Evolutionary conservation across 2,329 filamentous ascomycete species (phyloP), one percentile per base, ranked within the genome.

Genomic region (Calonectria henricotiae): DNA sequence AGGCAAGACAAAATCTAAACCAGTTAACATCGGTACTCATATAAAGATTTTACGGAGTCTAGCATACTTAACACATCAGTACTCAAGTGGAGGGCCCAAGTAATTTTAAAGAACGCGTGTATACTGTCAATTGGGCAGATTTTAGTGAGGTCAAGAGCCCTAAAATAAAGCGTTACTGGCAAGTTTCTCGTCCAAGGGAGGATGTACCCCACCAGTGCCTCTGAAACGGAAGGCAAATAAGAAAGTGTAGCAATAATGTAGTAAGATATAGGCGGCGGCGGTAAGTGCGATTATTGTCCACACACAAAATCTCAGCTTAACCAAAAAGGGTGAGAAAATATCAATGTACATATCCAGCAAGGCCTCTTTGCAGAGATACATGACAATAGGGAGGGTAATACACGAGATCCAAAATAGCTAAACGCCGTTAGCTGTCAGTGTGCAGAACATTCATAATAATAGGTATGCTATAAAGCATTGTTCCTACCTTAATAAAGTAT

Each of bases 381-480:
- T 15, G 8, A 27, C 20, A 13, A 27, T 15, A 3, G 27, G 9
- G 7, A 35, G 20, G 13, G 47, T 32, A 11, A 35, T 11, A 6
- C 35, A 35, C 8, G 47, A 54, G 4, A 35, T 8, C 47, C 47
- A 35, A 11, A 54, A 32, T 12, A 54, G 11, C 47, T 54, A 35
- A 5, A 32, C 8, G 9, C 13, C 2, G 30, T 54, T 27, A 54
- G 25, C 9, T n/a, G 4, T 20, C 27, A 12, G 11, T n/a, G 9
- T 0, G 1, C n/a, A 20, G 2, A n/a, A 1, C 7, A 43, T n/a
- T 17, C 30, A 35, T n/a, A 17, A 17, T 12, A 3, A 11, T 5
- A 3, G 1, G n/a, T 0, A 4, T 20, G 4, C 11, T 8, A 32
- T 13, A 25, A 12, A 3, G 5, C 44, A n/a, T 7, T 1, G 17